phyloP scores from a whole-genome alignment of 805 yeast species.

The Wickerhamomyces mucosus region DNA sequence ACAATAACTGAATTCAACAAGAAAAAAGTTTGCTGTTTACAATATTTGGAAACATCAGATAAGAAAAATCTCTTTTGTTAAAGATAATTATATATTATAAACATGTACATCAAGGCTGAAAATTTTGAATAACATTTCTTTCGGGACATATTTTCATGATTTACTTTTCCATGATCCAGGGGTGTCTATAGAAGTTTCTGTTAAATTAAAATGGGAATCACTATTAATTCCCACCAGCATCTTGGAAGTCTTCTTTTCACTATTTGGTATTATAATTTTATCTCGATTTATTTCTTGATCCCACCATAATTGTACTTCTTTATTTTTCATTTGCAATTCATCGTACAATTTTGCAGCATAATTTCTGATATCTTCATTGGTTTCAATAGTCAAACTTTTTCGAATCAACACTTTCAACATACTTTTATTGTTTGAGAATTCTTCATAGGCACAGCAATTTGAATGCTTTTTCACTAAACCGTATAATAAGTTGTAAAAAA shows the following conservation, averaged over 20 bases:
- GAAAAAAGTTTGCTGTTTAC: no score
- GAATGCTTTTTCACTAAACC: conserved; percentile 21
- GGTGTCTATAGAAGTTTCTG: no score
- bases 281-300: conserved; percentile 18
- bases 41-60: no score
- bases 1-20: no score
- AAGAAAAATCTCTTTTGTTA: no score
- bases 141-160: conserved; percentile 4
- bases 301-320: no score
- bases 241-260: no score
- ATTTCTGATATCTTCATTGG: conserved; percentile 16
- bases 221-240: no score
- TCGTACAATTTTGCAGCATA: conserved; percentile 16
- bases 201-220: no score
- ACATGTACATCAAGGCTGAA: no score
- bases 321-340: conserved; percentile 3
- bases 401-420: conserved; percentile 25
- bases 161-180: conserved; percentile 12
- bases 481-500: conserved; percentile 19
- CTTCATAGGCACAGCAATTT: conserved; percentile 27
- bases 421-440: conserved; percentile 17
- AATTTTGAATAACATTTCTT: conserved; percentile 3
- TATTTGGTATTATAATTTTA: not conserved
- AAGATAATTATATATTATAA: no score
- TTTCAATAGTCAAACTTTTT: conserved; percentile 25